Evolutionary conservation across 2,329 filamentous ascomycete species (phyloP).

Genomic region (Colletotrichum gigasporum): DNA sequence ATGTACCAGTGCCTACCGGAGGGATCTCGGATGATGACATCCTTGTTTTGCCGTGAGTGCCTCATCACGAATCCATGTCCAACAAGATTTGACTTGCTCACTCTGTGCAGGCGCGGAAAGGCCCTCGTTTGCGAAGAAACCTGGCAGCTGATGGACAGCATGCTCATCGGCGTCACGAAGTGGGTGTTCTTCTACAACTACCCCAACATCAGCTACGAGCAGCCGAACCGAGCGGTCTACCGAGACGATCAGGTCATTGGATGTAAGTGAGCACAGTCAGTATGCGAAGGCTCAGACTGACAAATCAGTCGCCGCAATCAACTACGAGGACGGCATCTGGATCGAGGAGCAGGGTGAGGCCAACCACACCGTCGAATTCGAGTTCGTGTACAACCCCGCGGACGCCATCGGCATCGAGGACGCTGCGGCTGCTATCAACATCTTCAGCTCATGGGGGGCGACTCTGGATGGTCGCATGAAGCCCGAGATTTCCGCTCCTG

Average conservation of each 20-base stretch:
- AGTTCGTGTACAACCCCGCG: neutral
- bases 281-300: neutral
- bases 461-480: constrained; percentile 67
- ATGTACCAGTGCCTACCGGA: neutral
- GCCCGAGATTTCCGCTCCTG: constrained; percentile 63
- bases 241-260: constrained; percentile 4
- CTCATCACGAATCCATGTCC: too few species aligned
- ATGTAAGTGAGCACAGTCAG: neutral
- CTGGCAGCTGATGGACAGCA: constrained; percentile 17
- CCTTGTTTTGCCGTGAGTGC: constrained; percentile 2
- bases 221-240: neutral
- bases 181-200: constrained; percentile 13
- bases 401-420: neutral
- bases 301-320: neutral
- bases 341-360: constrained; percentile 10
- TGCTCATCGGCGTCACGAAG: neutral
- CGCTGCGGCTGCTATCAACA: constrained; percentile 40
- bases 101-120: neutral
- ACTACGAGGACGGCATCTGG: constrained; percentile 12
- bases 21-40: neutral
- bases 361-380: neutral
- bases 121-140: neutral
- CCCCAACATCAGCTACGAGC: neutral
- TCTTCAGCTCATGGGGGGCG: constrained; percentile 67
- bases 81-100: neutral